phyloP scores from a whole-genome alignment of 2,329 filamentous ascomycete genomes.

The Xylaria sp. region DNA sequence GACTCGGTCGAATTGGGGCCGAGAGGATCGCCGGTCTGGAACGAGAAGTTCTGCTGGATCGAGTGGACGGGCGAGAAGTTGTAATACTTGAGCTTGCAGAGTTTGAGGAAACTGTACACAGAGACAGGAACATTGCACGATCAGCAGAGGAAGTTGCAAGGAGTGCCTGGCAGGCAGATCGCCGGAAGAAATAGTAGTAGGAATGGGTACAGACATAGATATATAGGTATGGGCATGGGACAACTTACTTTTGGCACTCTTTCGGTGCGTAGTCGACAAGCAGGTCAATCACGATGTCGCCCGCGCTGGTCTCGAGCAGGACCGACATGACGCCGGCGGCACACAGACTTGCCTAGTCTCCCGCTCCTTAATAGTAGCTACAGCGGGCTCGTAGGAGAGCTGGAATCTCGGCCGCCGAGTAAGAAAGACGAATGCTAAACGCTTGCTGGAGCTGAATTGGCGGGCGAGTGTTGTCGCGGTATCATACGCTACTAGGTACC shows the following conservation, averaged over 20 bases:
- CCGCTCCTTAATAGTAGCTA: not conserved
- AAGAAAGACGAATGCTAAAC: not conserved
- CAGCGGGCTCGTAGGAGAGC: not conserved
- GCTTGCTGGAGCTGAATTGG: not conserved
- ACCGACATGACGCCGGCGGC: constrained; percentile 76
- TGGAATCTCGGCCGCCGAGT: not conserved
- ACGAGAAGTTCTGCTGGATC: constrained; percentile 94
- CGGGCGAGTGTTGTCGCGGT: not conserved
- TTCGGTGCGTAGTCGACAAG: constrained; percentile 89
- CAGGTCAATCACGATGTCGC: constrained; percentile 95
- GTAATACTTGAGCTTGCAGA: constrained; percentile 99
- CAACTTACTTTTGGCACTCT: constrained; percentile 90
- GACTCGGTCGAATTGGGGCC: constrained; percentile 85
- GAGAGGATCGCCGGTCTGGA: constrained; percentile 94
- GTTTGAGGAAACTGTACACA: constrained; percentile 86
- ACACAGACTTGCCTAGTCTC: not conserved
- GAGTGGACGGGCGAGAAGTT: constrained; percentile 95
- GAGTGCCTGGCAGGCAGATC: not conserved
- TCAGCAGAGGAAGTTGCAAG: constrained; percentile 57
- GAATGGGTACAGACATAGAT: not conserved
- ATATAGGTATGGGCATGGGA: constrained; percentile 3
- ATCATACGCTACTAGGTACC: too few relatives aligned
- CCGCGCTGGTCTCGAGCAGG: constrained; percentile 89
- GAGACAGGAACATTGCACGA: constrained; percentile 44
- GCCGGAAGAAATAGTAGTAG: not conserved